Conservation (phyloP, 192 early-diverging fungal species). For the Coemansia aciculifera region DNA sequence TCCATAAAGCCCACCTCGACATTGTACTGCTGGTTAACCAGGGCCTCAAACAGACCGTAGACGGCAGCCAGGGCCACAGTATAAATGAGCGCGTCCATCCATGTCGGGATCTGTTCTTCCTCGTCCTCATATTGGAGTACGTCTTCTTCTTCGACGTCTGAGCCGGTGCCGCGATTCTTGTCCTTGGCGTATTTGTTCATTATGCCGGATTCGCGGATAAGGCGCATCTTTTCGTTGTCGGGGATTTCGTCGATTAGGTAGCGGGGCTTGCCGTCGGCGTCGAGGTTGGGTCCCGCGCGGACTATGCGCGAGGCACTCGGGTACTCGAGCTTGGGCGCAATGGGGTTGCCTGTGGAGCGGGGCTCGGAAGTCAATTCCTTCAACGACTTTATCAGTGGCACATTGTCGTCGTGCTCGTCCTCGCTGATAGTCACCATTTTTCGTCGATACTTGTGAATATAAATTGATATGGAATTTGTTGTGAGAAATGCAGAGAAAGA, state of each 20-base stretch:
- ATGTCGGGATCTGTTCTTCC: slow-evolving; percentile 24
- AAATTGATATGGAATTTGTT: background rate
- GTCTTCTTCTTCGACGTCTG: slow-evolving; percentile 30
- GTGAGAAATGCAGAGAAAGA: background rate
- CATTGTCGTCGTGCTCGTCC: slow-evolving; percentile 34
- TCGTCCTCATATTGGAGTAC: slow-evolving; percentile 6
- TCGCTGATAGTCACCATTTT: slow-evolving; percentile 39
- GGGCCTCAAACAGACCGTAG: slow-evolving; percentile 47
- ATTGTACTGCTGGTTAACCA: slow-evolving; percentile 55
- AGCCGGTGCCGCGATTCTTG: slow-evolving; percentile 23
- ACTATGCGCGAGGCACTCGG: slow-evolving; percentile 41
- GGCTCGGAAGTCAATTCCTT: slow-evolving; percentile 18
- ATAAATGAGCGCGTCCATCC: slow-evolving; percentile 46
- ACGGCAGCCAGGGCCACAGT: slow-evolving; percentile 34
- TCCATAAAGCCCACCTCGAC: slow-evolving; percentile 34
- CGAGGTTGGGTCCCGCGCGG: slow-evolving; percentile 35
- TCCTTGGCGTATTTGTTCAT: slow-evolving; percentile 36
- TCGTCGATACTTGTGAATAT: background rate
- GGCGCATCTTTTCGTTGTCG: slow-evolving; percentile 50
- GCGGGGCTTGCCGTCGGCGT: slow-evolving; percentile 44
- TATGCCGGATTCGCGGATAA: slow-evolving; percentile 52
- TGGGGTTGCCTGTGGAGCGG: background rate
- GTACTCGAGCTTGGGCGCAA: slow-evolving; percentile 35
- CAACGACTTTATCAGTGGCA: slow-evolving; percentile 29
- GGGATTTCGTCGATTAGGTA: slow-evolving; percentile 56